A percentile compares a stretch with the other conserved stretches of the same genome.
Evolutionary conservation across 441 rosid genomes (phyloP).

Genomic region (Corymbia citriodora): DNA sequence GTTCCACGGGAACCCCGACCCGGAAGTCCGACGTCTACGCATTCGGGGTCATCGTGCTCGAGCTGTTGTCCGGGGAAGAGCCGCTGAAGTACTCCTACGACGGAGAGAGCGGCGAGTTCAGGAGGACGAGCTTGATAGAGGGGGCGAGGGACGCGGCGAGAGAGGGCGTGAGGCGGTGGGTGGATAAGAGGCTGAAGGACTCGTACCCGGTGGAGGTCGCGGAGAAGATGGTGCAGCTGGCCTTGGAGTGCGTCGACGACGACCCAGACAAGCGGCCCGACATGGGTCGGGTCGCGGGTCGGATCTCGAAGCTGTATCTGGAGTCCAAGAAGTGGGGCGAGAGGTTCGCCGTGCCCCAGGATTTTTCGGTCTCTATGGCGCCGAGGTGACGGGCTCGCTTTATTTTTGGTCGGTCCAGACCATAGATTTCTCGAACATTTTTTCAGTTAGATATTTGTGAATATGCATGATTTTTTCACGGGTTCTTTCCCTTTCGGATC

Average conservation of each 20-base stretch:
- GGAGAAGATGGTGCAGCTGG: slow-evolving; percentile 12
- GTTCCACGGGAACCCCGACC: neutral
- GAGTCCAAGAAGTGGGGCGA: neutral
- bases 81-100: slow-evolving; percentile 5
- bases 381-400: neutral
- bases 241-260: slow-evolving; percentile 12
- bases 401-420: neutral
- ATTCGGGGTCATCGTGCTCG: slow-evolving; percentile 11
- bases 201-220: slow-evolving; percentile 13
- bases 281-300: neutral
- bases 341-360: neutral
- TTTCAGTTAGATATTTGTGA: neutral
- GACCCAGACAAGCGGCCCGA: slow-evolving; percentile 6
- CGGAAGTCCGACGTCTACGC: slow-evolving; percentile 11
- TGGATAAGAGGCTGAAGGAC: slow-evolving; percentile 15
- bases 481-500: neutral
- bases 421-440: neutral
- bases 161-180: slow-evolving; percentile 9
- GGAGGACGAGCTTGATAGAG: slow-evolving; percentile 5
- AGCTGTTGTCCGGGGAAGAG: slow-evolving; percentile 8
- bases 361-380: neutral
- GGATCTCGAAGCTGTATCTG: slow-evolving; percentile 2
- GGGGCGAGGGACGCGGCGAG: slow-evolving; percentile 4
- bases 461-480: neutral
- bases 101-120: neutral